Evolutionary conservation across 257 asterid genomes (phyloP), one percentile per base, ranked within the genome.

Genomic region (Ballota nigra): DNA sequence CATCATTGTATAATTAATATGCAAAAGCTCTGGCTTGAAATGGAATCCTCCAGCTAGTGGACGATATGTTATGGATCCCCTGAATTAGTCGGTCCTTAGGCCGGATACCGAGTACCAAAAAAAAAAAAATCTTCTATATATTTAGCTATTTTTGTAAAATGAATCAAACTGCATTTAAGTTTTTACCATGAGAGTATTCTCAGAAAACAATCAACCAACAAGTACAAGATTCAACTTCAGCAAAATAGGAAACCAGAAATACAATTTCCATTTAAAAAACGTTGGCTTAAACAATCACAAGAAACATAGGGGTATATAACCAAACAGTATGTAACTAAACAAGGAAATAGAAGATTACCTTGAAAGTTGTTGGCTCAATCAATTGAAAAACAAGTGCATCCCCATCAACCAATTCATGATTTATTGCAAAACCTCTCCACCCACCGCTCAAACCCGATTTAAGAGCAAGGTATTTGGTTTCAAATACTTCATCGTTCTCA

Each of bases 401-500:
- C 16, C 95, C 95, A 71, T 84, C 89, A 12, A 83, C 87, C 66
- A 90, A 56, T 26, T 86, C 84, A 49, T 90, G 96, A 3, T 71
- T 82, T 18, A 71, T 62, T 12, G 92, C 70, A 16, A 86, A 87
- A 15, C 83, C 87, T 79, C 92, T 84, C 96, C 96, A 90, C 69
- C 96, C 96, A 55, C 76, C 96, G 75, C 96, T 90, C 15, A 90
- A 85, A 7, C 90, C 96, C 0, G 63, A 36, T 72, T 85, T 89
- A 0, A 0, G 66, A 15, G 82, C 85, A 33, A 86, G 84, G 70
- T 81, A 89, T 70, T 80, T 86, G 19, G 86, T 65, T 10, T 45
- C 60, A 60, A 19, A 78, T 51, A 62, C 84, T 23, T 68, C 66
- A 4, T 81, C 89, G 19, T 83, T 68, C 75, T 86, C 96, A 67